Base-by-base conservation (phyloP, 164 flowering plant genomes). In the grape (Vitis vinifera) region DNA sequence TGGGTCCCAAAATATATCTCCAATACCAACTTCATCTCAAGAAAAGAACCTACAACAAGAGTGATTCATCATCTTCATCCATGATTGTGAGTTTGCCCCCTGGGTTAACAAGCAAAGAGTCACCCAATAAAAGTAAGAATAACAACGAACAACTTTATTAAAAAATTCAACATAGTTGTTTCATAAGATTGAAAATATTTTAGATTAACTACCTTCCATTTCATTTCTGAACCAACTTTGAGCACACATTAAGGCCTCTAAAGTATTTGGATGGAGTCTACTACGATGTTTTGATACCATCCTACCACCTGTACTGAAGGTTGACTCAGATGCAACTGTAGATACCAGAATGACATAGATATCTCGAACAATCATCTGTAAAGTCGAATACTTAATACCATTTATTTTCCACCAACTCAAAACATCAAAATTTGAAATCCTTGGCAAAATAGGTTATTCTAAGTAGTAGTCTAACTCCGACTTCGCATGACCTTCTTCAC, bases 211-310 rank as follows among this genome's bases (percentile, higher is more conserved):
- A 3, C 44, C 9, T 30, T 30, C 14, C 49, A 30, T 60, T 11
- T 27, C 44, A 10, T 27, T 27, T 23, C 2, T 0, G 16, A 30
- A 49, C 73, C 68, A 70, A 55, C 15, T 63, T 37, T 56, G 62
- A 12, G 59, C 2, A 15, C 68, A 70, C 66, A 62, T 61, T 17
- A 70, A 62, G 1, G 73, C 67, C 30, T 70, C 73, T 1, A 56
- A 12, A 11, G 51, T 65, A 29, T 71, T 17, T 19, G 73, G 55
- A 53, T 58, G 65, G 0, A 59, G 65, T 23, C 62, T 63, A 44
- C 62, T 55, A 16, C 62, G 68, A 55, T 71, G 68, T 55, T 61
- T 29, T 16, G 67, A 52, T 6, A 61, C 59, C 57, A 70, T 7
- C 47, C 60, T 53, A 17, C 71, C 64, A 51, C 72, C n/a, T 3